Base-by-base conservation (phyloP, 2,329 filamentous ascomycete species). In the Penicillium sp. region DNA sequence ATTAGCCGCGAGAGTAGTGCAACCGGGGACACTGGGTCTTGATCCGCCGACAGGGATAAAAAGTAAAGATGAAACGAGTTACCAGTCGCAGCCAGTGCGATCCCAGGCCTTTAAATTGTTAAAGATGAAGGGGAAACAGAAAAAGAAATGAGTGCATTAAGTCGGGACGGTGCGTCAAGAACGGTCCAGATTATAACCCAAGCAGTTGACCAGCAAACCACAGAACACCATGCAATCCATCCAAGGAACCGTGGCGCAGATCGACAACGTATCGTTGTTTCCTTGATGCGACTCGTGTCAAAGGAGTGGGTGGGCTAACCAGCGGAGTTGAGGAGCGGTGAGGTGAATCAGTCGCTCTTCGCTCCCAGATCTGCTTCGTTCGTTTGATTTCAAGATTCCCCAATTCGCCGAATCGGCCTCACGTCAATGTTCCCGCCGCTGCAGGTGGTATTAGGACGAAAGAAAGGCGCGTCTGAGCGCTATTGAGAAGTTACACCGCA, bases 241-340 rank as follows among this genome's bases (percentile, higher is more conserved):
- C 60, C 55, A 64, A 62, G 60, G 29, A 51, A 50, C 50, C n/a
- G 61, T 46, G 56, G 38, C 52, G 56, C 51, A 56, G 59, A 62
- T 56, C 52, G 59, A 51, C 46, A 51, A 48, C 46, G 46, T 49
- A 35, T 44, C 50, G 41, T 41, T 51, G 58, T 38, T 29, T 44
- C 49, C 56, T 64, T 35, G 55, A 58, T 21, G 54, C 48, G 48
- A 57, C 48, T 64, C 56, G 62, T 63, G 60, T 61, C 64, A 45
- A 48, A 44, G 30, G 52, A 62, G 59, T 17, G 55, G 52, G 64
- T 66, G 64, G 64, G 58, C 62, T 63, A 61, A 67, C 62, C 64
- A 57, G 47, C 48, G 57, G 47, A 23, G 47, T 47, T 60, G 46
- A 47, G 49, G 62, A 66, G 64, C 66, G 66, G 66, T 67, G 66